These are phyloP conservation scores for Rubia peregrina DNA, from an alignment of 305 asterid genomes.

Conservation along the genomic window DNA sequence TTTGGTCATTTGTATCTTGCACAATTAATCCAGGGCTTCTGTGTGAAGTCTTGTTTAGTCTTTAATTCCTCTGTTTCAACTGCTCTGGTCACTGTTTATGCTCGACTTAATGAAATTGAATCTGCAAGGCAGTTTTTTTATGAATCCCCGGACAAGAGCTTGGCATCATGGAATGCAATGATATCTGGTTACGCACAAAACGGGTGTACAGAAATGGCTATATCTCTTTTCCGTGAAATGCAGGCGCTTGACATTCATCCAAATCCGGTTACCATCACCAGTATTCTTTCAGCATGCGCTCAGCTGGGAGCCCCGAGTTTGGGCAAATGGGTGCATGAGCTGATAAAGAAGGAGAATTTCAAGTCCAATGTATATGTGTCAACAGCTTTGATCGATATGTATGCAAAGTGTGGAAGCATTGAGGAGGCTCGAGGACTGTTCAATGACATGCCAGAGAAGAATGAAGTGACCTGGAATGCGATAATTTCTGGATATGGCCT, in stretches of 20 bases:
- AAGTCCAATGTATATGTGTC: slow-evolving; percentile 49
- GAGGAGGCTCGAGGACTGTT: slow-evolving; percentile 55
- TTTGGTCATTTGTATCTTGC: slow-evolving; percentile 53
- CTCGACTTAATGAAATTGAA: slow-evolving; percentile 58
- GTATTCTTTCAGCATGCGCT: slow-evolving; percentile 80
- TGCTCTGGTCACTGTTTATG: slow-evolving; percentile 61
- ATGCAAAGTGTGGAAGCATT: slow-evolving; percentile 71
- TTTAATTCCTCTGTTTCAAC: slow-evolving; percentile 53
- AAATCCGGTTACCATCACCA: slow-evolving; percentile 61
- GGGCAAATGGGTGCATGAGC: slow-evolving; percentile 66
- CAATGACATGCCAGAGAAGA: slow-evolving; percentile 42
- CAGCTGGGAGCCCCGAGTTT: slow-evolving; percentile 73
- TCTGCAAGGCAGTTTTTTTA: slow-evolving; percentile 56
- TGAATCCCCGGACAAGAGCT: slow-evolving; percentile 49
- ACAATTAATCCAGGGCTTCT: slow-evolving; percentile 50
- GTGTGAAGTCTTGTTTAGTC: slow-evolving; percentile 43
- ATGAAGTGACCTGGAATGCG: slow-evolving; percentile 74
- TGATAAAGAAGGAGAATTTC: slow-evolving; percentile 45
- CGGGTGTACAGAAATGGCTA: slow-evolving; percentile 58
- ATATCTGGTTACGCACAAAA: slow-evolving; percentile 78
- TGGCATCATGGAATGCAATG: slow-evolving; percentile 85
- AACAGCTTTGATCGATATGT: slow-evolving; percentile 82
- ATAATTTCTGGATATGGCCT: slow-evolving; percentile 82
- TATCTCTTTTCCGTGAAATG: slow-evolving; percentile 66
- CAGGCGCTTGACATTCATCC: slow-evolving; percentile 62